A percentile compares a stretch with the other conserved stretches of the same genome.
Evolutionary conservation across 2,329 filamentous ascomycete species (phyloP).

Genomic region (Cladosporium sp.): DNA sequence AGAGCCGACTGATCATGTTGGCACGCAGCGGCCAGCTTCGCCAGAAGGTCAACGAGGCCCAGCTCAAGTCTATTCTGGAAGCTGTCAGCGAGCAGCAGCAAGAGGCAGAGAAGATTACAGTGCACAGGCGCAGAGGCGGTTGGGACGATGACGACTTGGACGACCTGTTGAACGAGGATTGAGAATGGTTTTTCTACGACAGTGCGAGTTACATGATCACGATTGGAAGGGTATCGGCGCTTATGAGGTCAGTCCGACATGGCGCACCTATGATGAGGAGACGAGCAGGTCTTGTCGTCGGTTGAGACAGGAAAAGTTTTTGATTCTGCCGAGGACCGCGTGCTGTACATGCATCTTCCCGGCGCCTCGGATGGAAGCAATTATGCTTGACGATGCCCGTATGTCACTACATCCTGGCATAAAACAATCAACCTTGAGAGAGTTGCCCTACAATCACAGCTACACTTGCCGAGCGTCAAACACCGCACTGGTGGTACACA

Average conservation of each 20-base stretch:
- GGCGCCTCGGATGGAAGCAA: background rate
- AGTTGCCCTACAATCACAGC: too few species aligned
- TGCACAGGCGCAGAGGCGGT: conserved; percentile 75
- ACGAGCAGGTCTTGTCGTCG: background rate
- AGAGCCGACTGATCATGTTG: conserved; percentile 89
- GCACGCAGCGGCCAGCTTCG: conserved; percentile 83
- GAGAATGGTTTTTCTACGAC: background rate
- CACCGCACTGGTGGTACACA: background rate
- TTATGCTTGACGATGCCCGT: background rate
- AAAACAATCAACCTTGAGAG: too few species aligned
- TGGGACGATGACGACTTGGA: conserved; percentile 83
- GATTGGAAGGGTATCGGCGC: too few species aligned
- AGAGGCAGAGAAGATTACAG: conserved; percentile 78
- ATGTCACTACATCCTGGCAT: too few species aligned
- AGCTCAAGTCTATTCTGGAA: conserved; percentile 86
- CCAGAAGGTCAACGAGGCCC: conserved; percentile 82
- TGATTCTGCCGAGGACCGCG: background rate
- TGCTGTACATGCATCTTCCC: background rate
- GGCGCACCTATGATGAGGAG: too few species aligned
- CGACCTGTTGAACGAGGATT: conserved; percentile 54
- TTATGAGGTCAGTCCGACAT: too few species aligned
- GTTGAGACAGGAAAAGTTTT: background rate
- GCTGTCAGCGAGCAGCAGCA: conserved; percentile 72
- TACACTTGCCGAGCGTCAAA: too few species aligned
- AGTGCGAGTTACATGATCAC: background rate